Evolutionary conservation across 768 basidiomycete genomes (phyloP), one percentile per base, ranked within the genome.

Genomic region (Sarcomyxa edulis): DNA sequence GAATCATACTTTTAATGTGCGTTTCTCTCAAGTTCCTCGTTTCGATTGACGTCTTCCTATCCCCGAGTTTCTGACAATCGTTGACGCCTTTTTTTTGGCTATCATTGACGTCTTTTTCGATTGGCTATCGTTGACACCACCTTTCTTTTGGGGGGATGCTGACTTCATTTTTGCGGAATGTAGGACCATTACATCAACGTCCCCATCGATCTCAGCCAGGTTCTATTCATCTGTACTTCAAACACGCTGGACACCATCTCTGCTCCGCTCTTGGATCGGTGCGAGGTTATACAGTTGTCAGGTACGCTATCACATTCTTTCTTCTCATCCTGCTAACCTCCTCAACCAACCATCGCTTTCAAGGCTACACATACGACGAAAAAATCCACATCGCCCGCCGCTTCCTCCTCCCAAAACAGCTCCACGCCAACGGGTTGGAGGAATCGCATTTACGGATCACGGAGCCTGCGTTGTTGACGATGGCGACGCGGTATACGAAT

Each of bases 161-260:
- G n/a, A n/a, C n/a, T 20, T 34, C 37, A 6, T 42, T 27, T 6
- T 32, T 47, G n/a, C 10, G 1, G 26, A 14, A 3, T 56, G 21
- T 50, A 89, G 78, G 93, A 96, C 58, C 93, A 96, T 61, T 95
- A 91, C 52, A 75, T 93, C 54, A 90, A 92, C 44, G 81, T 88
- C 7, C 89, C 90, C 2, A 75, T 94, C 37, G 89, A 94, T 49
- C 72, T 95, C 35, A 85, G 83, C 39, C 89, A 88, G 53, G 80
- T 94, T 10, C 68, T 95, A 14, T 95, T 96, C 60, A 86, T 96
- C 45, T 94, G 91, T 48, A 95, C 94, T 0, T 87, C 92, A 23
- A 96, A 96, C 55, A 74, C 82, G 0, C 75, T 94, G 8, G 89
- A 93, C 26, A 91, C 89, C 0, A 95, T 96, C 44, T 82, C 88